Percentiles rank a stretch among this genome's conserved stretches.
Conservation (phyloP, 192 early-diverging fungal genomes). For the Umbelopsis isabellina region DNA sequence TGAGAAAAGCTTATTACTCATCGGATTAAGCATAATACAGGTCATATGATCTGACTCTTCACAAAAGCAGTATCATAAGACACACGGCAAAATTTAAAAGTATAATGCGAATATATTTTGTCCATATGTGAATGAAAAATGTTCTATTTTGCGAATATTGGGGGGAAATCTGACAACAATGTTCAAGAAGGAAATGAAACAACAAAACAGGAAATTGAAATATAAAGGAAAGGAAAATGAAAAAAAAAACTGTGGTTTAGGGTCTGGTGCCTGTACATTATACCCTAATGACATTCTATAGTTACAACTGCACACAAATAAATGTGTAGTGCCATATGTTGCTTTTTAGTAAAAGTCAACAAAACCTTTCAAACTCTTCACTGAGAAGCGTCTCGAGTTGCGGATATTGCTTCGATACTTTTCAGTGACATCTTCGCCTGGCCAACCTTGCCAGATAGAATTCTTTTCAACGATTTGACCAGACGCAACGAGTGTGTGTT, state of each 20-base stretch:
- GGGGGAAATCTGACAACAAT: slow-evolving; percentile 2
- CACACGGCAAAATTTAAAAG: too few species aligned
- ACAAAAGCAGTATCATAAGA: too few species aligned
- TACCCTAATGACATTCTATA: slow-evolving; percentile 1
- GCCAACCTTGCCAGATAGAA: slow-evolving; percentile 49
- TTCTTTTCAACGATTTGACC: slow-evolving; percentile 39
- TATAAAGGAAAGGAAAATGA: not conserved
- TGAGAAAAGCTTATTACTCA: too few species aligned
- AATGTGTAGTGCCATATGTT: slow-evolving; percentile 11
- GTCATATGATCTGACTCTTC: too few species aligned
- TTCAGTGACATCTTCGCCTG: slow-evolving; percentile 29
- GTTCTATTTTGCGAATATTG: slow-evolving; percentile 11
- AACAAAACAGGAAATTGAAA: not conserved
- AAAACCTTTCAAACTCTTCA: slow-evolving; percentile 25
- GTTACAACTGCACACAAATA: not conserved
- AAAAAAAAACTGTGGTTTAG: slow-evolving; percentile 6
- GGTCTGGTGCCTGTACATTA: slow-evolving; percentile 16
- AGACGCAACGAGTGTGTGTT: slow-evolving; percentile 44
- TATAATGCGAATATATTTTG: too few species aligned
- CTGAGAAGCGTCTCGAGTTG: slow-evolving; percentile 28
- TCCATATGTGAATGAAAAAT: not conserved
- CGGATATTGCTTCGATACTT: slow-evolving; percentile 16
- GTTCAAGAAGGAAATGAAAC: not conserved
- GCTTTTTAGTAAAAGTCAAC: slow-evolving; percentile 29
- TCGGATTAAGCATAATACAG: too few species aligned